Conservation (phyloP, 495 filamentous ascomycete species). For the Cryomyces antarcticus region DNA sequence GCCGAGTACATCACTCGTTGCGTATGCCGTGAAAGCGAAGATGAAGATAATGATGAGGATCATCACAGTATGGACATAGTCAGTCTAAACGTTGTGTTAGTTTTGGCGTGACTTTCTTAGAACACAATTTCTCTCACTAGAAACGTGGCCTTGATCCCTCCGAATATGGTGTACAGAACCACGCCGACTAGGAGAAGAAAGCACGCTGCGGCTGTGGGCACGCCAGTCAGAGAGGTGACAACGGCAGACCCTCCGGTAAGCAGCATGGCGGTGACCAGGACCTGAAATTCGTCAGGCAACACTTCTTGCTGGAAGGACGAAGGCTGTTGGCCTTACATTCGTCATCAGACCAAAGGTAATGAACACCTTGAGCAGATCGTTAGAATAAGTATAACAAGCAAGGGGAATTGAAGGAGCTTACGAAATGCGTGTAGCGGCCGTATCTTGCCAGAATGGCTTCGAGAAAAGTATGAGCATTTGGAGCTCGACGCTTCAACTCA, state of each 20-base stretch:
- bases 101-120: too few species aligned
- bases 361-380: slow-evolving; percentile 17
- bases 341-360: slow-evolving; percentile 29
- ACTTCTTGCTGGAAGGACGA: too few species aligned
- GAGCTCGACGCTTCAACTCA: slow-evolving; percentile 61
- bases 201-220: slow-evolving; percentile 73
- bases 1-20: slow-evolving; percentile 53
- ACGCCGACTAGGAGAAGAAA: slow-evolving; percentile 80
- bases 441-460: slow-evolving; percentile 35
- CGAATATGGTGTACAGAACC: slow-evolving; percentile 44
- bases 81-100: slow-evolving; percentile 20
- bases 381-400: neutral
- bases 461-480: slow-evolving; percentile 34
- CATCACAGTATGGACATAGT: slow-evolving; percentile 73
- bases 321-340: slow-evolving; percentile 11
- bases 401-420: neutral
- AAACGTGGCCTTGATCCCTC: slow-evolving; percentile 58
- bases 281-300: neutral
- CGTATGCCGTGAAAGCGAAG: slow-evolving; percentile 75
- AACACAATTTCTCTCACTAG: slow-evolving; percentile 12
- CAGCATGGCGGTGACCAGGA: slow-evolving; percentile 63
- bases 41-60: slow-evolving; percentile 78
- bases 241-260: slow-evolving; percentile 82
- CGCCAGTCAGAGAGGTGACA: slow-evolving; percentile 64
- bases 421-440: slow-evolving; percentile 24